Conservation (phyloP, 2,329 filamentous ascomycete genomes). For the Taxawa tesnikishii region DNA sequence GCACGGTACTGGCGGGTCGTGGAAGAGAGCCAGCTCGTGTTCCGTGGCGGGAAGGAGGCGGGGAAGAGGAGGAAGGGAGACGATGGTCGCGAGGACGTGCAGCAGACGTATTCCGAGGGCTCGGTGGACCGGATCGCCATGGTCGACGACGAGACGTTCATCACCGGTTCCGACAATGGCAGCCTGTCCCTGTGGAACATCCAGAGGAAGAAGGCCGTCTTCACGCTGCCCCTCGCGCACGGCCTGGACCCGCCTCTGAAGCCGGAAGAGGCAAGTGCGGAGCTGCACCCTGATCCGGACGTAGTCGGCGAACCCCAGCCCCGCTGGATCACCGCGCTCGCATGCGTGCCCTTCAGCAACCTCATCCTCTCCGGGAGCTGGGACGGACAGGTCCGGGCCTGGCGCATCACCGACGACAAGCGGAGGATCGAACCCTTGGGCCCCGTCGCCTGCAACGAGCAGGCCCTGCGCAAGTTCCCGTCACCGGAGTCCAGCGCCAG, state of each 20-base stretch:
- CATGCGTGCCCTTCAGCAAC: slow-evolving; percentile 80
- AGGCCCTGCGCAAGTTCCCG: slow-evolving; percentile 7
- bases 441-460: slow-evolving; percentile 41
- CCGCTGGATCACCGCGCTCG: slow-evolving; percentile 81
- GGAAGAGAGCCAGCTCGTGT: slow-evolving; percentile 91
- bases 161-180: slow-evolving; percentile 90
- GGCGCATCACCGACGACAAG: slow-evolving; percentile 77
- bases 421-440: slow-evolving; percentile 62
- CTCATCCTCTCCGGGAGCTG: slow-evolving; percentile 85
- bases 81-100: slow-evolving; percentile 21
- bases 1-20: slow-evolving; percentile 92
- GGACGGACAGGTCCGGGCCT: slow-evolving; percentile 79
- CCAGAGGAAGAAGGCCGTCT: slow-evolving; percentile 89
- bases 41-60: slow-evolving; percentile 56
- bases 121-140: slow-evolving; percentile 88
- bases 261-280: slow-evolving; percentile 61
- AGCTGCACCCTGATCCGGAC: slow-evolving; percentile 44
- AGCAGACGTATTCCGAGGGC: slow-evolving; percentile 52
- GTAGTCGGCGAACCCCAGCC: slow-evolving; percentile 43
- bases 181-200: slow-evolving; percentile 76
- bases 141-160: slow-evolving; percentile 76
- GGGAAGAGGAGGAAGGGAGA: slow-evolving; percentile 37
- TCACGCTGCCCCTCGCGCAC: slow-evolving; percentile 68
- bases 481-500: slow-evolving; percentile 6
- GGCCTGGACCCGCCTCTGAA: slow-evolving; percentile 64